These are phyloP conservation scores for Leucaena leucocephala DNA, from an alignment of 306 rosid species.

Conservation along the genomic window DNA sequence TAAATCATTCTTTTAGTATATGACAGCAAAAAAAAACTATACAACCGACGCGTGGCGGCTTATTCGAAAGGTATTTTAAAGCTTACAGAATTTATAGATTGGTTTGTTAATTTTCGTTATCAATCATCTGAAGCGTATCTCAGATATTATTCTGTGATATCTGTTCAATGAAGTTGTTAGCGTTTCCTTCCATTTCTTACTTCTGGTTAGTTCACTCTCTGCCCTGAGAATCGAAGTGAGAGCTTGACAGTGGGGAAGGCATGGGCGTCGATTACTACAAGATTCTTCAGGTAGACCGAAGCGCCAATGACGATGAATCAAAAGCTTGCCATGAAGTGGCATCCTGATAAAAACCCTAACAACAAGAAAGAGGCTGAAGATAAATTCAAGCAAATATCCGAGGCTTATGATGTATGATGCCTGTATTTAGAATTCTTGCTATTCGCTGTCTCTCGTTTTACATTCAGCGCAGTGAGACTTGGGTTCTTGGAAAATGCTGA, in stretches of 20 bases:
- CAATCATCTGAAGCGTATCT: neutral
- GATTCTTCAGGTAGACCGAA: slow-evolving; percentile 82
- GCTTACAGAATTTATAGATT: neutral
- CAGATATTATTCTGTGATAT: neutral
- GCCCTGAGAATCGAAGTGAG: slow-evolving; percentile 15
- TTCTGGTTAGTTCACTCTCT: slow-evolving; percentile 1
- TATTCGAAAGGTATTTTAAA: neutral
- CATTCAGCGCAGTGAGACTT: neutral
- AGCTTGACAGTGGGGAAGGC: neutral
- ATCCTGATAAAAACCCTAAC: slow-evolving; percentile 54
- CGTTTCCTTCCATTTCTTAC: neutral
- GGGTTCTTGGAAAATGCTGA: neutral
- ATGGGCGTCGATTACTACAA: slow-evolving; percentile 96
- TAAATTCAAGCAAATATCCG: slow-evolving; percentile 90
- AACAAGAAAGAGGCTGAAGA: slow-evolving; percentile 83
- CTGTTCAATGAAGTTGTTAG: neutral
- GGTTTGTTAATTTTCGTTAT: neutral
- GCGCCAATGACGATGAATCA: slow-evolving; percentile 84
- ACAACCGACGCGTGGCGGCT: neutral
- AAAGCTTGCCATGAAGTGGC: slow-evolving; percentile 69
- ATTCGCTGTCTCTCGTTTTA: neutral
- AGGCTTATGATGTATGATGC: slow-evolving; percentile 78
- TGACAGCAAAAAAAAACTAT: neutral
- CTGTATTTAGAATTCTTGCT: neutral
- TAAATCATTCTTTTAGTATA: no score